Conservation (phyloP, 2,329 filamentous ascomycete genomes). For the Aspergillus novoparasiticus region DNA sequence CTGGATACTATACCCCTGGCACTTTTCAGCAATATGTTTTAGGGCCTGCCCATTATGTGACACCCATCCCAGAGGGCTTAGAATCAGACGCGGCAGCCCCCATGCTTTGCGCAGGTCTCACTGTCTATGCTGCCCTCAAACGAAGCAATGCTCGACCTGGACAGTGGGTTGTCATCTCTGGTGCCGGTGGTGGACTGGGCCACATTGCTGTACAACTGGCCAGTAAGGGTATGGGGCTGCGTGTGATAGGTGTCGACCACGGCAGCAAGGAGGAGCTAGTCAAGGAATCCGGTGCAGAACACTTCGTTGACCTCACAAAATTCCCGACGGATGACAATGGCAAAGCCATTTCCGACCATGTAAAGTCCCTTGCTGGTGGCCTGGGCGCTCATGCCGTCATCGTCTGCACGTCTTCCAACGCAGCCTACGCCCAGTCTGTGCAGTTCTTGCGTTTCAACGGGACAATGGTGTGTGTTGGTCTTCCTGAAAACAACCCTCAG, state of each 20-base stretch:
- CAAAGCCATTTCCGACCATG: constrained; percentile 54
- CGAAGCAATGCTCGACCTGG: constrained; percentile 62
- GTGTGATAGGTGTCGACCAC: constrained; percentile 68
- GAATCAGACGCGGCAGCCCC: constrained; percentile 64
- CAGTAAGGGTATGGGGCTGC: constrained; percentile 61
- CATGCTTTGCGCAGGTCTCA: constrained; percentile 69
- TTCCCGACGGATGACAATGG: constrained; percentile 51
- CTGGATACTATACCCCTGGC: constrained; percentile 68
- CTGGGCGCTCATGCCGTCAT: constrained; percentile 64
- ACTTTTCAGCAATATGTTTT: constrained; percentile 74
- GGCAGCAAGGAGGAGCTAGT: constrained; percentile 62
- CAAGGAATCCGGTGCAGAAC: constrained; percentile 64
- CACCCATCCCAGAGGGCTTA: constrained; percentile 66
- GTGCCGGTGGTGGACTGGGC: constrained; percentile 66
- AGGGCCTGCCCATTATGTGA: constrained; percentile 68
- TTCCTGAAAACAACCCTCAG: constrained; percentile 50
- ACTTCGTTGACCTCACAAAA: constrained; percentile 65
- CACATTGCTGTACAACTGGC: constrained; percentile 66
- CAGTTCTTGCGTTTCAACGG: constrained; percentile 53
- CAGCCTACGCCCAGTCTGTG: constrained; percentile 54
- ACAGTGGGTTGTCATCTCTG: constrained; percentile 62
- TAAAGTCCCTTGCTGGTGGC: constrained; percentile 59
- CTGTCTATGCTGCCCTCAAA: constrained; percentile 66
- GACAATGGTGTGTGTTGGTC: constrained; percentile 55
- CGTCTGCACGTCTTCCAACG: constrained; percentile 56